These are phyloP conservation scores for Basipetospora chlamydospora DNA, from an alignment of 2,329 filamentous ascomycete species.

Conservation along the genomic window DNA sequence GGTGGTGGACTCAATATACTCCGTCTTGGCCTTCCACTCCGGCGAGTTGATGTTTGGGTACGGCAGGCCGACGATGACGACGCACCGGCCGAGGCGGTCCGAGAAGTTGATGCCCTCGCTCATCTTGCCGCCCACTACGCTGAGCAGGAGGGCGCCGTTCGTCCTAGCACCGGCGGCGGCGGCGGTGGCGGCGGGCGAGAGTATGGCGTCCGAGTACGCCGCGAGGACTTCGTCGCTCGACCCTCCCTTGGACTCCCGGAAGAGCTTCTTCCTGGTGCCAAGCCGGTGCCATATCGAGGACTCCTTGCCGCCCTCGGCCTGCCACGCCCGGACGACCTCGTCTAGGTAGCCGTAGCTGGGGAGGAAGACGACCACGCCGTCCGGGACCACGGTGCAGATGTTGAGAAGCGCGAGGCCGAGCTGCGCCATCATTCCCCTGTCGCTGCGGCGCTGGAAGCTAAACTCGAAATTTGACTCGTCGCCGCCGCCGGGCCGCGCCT, in stretches of 20 bases:
- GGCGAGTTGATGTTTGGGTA: conserved; percentile 82
- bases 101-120: conserved; percentile 98
- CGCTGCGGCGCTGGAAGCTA: conserved; percentile 63
- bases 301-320: no score
- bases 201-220: conserved; percentile 57
- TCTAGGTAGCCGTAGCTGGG: conserved; percentile 87
- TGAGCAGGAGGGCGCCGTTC: conserved; percentile 63
- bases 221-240: conserved; percentile 56
- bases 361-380: conserved; percentile 90
- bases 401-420: conserved; percentile 61
- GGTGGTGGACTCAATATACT: conserved; percentile 60
- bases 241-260: conserved; percentile 39
- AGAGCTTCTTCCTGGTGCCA: conserved; percentile 43
- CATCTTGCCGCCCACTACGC: conserved; percentile 86
- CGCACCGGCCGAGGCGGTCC: conserved; percentile 73
- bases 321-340: conserved; percentile 53
- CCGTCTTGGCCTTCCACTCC: conserved; percentile 85
- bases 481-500: conserved; percentile 6
- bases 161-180: no score
- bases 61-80: conserved; percentile 81
- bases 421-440: conserved; percentile 54
- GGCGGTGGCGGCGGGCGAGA: conserved; percentile 19
- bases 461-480: conserved; percentile 55
- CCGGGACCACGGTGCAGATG: conserved; percentile 60
- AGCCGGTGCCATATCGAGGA: conserved; percentile 45